These are phyloP conservation scores for Aspergillus sp. DNA, from an alignment of 2,329 filamentous ascomycete species.

Conservation along the genomic window DNA sequence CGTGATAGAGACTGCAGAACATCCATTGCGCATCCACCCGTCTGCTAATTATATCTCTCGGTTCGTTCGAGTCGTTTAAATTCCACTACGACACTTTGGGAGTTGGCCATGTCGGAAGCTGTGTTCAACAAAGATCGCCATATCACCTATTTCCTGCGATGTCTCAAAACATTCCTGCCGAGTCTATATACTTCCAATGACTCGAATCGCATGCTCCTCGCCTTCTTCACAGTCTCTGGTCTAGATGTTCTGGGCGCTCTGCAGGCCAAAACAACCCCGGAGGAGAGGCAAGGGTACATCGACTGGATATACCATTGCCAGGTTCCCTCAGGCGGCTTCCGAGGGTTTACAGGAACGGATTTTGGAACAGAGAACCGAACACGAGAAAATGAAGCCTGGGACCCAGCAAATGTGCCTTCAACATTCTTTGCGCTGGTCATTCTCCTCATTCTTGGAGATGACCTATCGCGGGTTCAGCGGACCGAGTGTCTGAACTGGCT, in stretches of 20 bases:
- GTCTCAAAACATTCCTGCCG: slow-evolving; percentile 77
- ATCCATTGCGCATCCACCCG: not conserved
- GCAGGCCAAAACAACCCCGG: slow-evolving; percentile 52
- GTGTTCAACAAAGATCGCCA: slow-evolving; percentile 60
- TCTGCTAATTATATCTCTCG: not conserved
- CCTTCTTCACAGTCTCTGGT: slow-evolving; percentile 83
- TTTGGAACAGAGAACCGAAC: slow-evolving; percentile 49
- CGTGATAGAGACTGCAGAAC: not conserved
- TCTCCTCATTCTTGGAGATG: slow-evolving; percentile 65
- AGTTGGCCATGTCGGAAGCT: slow-evolving; percentile 27
- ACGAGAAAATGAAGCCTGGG: slow-evolving; percentile 59
- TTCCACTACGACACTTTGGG: not conserved
- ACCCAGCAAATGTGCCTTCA: slow-evolving; percentile 79
- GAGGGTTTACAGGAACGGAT: slow-evolving; percentile 73
- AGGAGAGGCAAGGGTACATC: slow-evolving; percentile 58
- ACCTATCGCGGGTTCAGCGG: slow-evolving; percentile 66
- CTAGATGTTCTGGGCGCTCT: slow-evolving; percentile 75
- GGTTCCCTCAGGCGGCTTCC: slow-evolving; percentile 83
- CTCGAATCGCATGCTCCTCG: slow-evolving; percentile 84
- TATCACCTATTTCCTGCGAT: slow-evolving; percentile 89
- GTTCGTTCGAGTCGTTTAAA: not conserved
- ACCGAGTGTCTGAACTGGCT: slow-evolving; percentile 72
- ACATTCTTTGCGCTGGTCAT: slow-evolving; percentile 85
- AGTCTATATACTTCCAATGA: slow-evolving; percentile 83
- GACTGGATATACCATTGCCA: slow-evolving; percentile 86